Conservation (phyloP, 2,329 filamentous ascomycete species). For the Colletotrichum karsti region DNA sequence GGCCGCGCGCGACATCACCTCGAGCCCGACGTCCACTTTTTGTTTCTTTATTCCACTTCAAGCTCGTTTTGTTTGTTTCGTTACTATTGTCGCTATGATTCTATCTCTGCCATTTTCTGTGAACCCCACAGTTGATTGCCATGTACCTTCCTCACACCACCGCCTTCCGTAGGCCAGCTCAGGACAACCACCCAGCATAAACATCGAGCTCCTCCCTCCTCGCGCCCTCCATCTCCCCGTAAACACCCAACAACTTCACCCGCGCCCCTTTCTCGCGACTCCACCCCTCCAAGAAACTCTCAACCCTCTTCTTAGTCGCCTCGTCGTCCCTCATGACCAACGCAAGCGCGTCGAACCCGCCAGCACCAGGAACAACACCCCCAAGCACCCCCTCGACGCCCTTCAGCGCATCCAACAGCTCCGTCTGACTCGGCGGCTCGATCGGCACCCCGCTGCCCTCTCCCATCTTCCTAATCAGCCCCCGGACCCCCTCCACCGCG, state of each 20-base stretch:
- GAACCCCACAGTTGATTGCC: background rate
- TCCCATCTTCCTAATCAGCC: slow-evolving; percentile 81
- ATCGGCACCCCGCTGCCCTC: slow-evolving; percentile 80
- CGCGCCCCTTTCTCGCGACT: slow-evolving; percentile 64
- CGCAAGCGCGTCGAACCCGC: slow-evolving; percentile 90
- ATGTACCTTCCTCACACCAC: background rate
- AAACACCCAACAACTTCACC: slow-evolving; percentile 74
- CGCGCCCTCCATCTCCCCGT: slow-evolving; percentile 77
- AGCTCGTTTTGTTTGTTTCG: too few relatives aligned
- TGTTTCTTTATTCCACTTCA: background rate
- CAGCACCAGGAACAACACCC: slow-evolving; percentile 92
- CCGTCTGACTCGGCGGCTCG: slow-evolving; percentile 87
- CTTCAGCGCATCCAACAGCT: slow-evolving; percentile 80
- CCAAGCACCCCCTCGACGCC: slow-evolving; percentile 82
- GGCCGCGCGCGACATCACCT: too few relatives aligned
- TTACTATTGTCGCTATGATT: background rate
- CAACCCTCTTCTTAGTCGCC: slow-evolving; percentile 67
- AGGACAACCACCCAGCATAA: slow-evolving; percentile 54
- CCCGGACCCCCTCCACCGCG: slow-evolving; percentile 62
- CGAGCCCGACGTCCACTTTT: background rate
- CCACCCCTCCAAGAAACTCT: slow-evolving; percentile 73
- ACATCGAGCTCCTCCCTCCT: slow-evolving; percentile 53
- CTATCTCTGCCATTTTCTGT: background rate
- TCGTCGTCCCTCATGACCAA: slow-evolving; percentile 80
- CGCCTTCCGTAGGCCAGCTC: background rate